Percentiles rank a stretch among this genome's conserved stretches.
Evolutionary conservation across 371 early-diverging fungal species (phyloP).

Genomic region (Cokeromyces recurvatus): DNA sequence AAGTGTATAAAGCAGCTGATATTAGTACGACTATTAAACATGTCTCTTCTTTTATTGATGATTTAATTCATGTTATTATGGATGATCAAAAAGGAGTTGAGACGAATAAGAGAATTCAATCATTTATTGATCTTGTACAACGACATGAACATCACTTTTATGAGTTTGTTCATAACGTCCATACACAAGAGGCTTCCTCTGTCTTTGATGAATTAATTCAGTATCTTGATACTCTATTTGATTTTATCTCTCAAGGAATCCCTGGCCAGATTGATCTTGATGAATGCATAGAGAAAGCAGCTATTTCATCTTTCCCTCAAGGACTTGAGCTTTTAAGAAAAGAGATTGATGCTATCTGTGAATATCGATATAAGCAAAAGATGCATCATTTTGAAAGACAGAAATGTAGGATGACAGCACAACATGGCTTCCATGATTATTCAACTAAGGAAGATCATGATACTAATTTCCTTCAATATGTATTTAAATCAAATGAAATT

Average conservation of each 20-base stretch:
- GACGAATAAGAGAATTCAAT: slow-evolving; percentile 31
- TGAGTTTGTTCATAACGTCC: slow-evolving; percentile 57
- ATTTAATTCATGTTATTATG: slow-evolving; percentile 50
- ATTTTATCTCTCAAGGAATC: slow-evolving; percentile 27
- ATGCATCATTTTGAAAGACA: slow-evolving; percentile 21
- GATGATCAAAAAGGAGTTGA: slow-evolving; percentile 14
- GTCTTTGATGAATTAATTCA: slow-evolving; percentile 42
- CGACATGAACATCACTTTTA: slow-evolving; percentile 58
- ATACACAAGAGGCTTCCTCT: slow-evolving; percentile 44
- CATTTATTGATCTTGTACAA: slow-evolving; percentile 43
- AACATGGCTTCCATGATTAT: too few relatives aligned
- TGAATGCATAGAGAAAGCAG: slow-evolving; percentile 9
- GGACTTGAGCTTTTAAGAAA: slow-evolving; percentile 11
- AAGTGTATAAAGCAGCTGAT: slow-evolving; percentile 66
- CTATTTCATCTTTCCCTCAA: slow-evolving; percentile 1
- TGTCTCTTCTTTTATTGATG: slow-evolving; percentile 52
- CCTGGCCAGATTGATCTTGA: slow-evolving; percentile 25
- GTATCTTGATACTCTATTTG: slow-evolving; percentile 34
- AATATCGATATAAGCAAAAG: slow-evolving; percentile 33
- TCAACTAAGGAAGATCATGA: too few relatives aligned
- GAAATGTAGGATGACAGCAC: slow-evolving; percentile 11
- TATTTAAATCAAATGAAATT: slow-evolving; percentile 19
- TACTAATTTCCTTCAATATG: slow-evolving; percentile 17
- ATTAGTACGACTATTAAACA: slow-evolving; percentile 58
- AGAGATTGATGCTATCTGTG: slow-evolving; percentile 37